Evolutionary conservation across 768 basidiomycete genomes (phyloP), one percentile per base, ranked within the genome.

Genomic region (Steccherinum ochraceum): DNA sequence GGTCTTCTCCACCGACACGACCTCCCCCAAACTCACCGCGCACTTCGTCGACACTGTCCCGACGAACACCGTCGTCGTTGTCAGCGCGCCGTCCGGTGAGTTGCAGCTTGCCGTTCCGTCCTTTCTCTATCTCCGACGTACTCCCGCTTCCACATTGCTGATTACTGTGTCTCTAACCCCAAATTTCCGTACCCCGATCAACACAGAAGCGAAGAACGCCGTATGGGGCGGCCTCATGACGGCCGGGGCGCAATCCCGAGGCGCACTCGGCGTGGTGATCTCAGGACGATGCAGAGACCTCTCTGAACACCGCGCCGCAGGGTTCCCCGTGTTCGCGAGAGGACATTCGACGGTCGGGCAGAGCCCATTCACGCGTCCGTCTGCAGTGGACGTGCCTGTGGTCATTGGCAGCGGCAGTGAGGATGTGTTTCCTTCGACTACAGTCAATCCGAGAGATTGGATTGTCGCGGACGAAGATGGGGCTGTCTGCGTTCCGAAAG

Each of bases 171-270:
- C 45, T 21, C 24, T 40, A 40, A 40, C 40, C 19, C n/a, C n/a
- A 40, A n/a, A 3, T 24, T 21, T 24, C 27, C 0, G 13, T 24
- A n/a, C n/a, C n/a, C n/a, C n/a, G n/a, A n/a, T n/a, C n/a, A n/a
- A n/a, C 30, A 35, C 63, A 85, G 89, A 81, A 50, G 70, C 75
- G 23, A 86, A 85, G 66, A 86, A 83, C 58, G 90, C 91, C 3
- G 88, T 92, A 4, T 95, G 93, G 93, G 92, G 93, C 20, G 92
- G 93, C 18, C 79, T 91, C 45, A 91, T 93, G 91, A 83, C 89
- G 11, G 87, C 89, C 0, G 89, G 89, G 19, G 92, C 92, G 1
- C 78, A 81, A 61, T 77, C 80, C 12, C 81, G 84, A 50, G 77
- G 77, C 18, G 83, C 82, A 12, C 70, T 72, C 20, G 93, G 89